These are phyloP conservation scores for Filosporella fistucella DNA, from an alignment of 495 filamentous ascomycete species.

Conservation along the genomic window DNA sequence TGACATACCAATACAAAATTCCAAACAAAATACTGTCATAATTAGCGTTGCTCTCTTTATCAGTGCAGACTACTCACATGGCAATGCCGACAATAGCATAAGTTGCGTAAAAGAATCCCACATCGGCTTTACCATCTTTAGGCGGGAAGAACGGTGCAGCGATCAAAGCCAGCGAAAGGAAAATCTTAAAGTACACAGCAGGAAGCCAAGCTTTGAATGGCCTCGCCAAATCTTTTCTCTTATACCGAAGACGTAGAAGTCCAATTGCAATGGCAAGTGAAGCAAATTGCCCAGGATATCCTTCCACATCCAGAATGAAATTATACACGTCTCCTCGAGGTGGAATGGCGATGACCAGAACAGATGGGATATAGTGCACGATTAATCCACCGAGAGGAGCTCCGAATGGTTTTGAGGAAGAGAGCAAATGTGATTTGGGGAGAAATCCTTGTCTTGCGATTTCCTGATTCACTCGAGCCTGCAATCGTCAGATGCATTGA, in stretches of 20 bases:
- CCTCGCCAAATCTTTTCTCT: constrained; percentile 55
- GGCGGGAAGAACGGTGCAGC: constrained; percentile 51
- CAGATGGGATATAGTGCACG: constrained; percentile 62
- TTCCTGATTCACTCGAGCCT: constrained; percentile 57
- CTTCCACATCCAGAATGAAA: constrained; percentile 71
- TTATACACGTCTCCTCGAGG: constrained; percentile 64
- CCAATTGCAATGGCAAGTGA: constrained; percentile 55
- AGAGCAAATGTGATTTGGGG: constrained; percentile 56
- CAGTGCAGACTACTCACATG: too few relatives aligned
- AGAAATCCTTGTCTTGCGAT: constrained; percentile 54
- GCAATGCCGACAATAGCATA: constrained; percentile 67
- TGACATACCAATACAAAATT: constrained; percentile 67
- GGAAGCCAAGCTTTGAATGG: constrained; percentile 67
- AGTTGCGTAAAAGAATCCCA: constrained; percentile 63
- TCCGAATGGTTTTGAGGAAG: constrained; percentile 63
- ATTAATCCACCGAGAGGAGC: constrained; percentile 64
- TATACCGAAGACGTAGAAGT: constrained; percentile 55
- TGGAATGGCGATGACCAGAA: constrained; percentile 61
- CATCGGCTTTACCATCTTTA: constrained; percentile 42
- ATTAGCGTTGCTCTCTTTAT: too few relatives aligned
- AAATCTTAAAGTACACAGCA: constrained; percentile 41
- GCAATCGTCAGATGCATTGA: neutral
- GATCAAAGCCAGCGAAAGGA: constrained; percentile 41
- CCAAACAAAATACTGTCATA: constrained; percentile 51
- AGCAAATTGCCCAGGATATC: constrained; percentile 61